phyloP scores from a whole-genome alignment of 495 filamentous ascomycete genomes.

The Talaromyces thailandensis region DNA sequence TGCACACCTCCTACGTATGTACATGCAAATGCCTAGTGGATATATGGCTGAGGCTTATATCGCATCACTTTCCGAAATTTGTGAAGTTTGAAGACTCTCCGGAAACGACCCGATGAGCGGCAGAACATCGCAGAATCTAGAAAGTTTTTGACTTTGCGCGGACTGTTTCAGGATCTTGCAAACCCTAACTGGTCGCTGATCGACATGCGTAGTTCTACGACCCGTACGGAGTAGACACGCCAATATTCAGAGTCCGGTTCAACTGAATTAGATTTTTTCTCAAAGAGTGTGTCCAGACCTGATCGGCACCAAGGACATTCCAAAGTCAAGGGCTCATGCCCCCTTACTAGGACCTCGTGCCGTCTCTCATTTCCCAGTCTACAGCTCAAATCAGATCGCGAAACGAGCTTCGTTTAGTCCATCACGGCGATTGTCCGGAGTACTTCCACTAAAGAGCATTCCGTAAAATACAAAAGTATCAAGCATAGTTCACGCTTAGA shows the following conservation, averaged over 20 bases:
- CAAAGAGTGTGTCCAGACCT: not conserved
- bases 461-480: not conserved
- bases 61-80: not conserved
- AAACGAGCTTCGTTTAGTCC: not conserved
- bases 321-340: not conserved
- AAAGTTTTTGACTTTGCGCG: not conserved
- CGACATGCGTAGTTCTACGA: not conserved
- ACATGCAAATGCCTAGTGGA: too few relatives aligned
- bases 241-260: not conserved
- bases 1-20: too few relatives aligned
- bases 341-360: not conserved
- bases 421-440: too few relatives aligned
- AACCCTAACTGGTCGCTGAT: not conserved
- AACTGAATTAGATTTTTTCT: not conserved
- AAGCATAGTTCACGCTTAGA: not conserved
- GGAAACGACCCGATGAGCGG: not conserved
- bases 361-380: not conserved
- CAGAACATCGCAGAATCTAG: not conserved
- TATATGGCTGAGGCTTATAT: not conserved
- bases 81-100: not conserved
- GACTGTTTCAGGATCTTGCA: not conserved
- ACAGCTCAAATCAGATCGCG: not conserved
- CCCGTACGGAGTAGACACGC: not conserved
- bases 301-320: not conserved
- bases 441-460: too few relatives aligned